Conservation (phyloP, 192 early-diverging fungal genomes). For the Backusella macrospora region DNA sequence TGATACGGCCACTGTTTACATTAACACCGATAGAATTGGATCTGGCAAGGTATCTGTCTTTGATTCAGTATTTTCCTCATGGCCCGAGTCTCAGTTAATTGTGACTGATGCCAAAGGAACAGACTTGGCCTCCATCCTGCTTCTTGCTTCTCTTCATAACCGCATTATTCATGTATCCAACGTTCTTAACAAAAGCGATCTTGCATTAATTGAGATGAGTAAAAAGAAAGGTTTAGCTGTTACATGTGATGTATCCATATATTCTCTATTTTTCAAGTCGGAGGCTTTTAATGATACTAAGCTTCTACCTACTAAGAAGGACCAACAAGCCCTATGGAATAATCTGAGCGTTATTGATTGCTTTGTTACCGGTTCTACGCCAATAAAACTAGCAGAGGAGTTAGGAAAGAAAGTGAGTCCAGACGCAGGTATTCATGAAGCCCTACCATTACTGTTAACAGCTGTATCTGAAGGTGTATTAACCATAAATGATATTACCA, state of each 20-base stretch:
- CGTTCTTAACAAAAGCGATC: constrained; percentile 76
- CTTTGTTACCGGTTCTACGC: constrained; percentile 81
- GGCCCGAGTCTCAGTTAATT: constrained; percentile 76
- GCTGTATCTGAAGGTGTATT: constrained; percentile 81
- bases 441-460: constrained; percentile 77
- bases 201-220: constrained; percentile 81
- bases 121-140: constrained; percentile 86
- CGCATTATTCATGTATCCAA: constrained; percentile 90
- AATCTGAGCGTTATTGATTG: constrained; percentile 86
- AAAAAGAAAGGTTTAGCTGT: constrained; percentile 86
- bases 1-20: constrained; percentile 60
- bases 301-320: constrained; percentile 51
- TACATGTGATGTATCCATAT: constrained; percentile 93
- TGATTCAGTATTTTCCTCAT: constrained; percentile 75
- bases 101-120: constrained; percentile 85
- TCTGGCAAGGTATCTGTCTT: constrained; percentile 62
- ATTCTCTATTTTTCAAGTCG: constrained; percentile 76
- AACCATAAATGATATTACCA: constrained; percentile 74
- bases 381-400: constrained; percentile 62
- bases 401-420: constrained; percentile 47
- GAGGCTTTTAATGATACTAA: constrained; percentile 47
- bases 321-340: constrained; percentile 83
- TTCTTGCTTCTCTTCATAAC: constrained; percentile 82
- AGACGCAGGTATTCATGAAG: constrained; percentile 63
- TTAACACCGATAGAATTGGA: constrained; percentile 59